Conservation (phyloP, 2,329 filamentous ascomycete species). For the Penicillium sp. region DNA sequence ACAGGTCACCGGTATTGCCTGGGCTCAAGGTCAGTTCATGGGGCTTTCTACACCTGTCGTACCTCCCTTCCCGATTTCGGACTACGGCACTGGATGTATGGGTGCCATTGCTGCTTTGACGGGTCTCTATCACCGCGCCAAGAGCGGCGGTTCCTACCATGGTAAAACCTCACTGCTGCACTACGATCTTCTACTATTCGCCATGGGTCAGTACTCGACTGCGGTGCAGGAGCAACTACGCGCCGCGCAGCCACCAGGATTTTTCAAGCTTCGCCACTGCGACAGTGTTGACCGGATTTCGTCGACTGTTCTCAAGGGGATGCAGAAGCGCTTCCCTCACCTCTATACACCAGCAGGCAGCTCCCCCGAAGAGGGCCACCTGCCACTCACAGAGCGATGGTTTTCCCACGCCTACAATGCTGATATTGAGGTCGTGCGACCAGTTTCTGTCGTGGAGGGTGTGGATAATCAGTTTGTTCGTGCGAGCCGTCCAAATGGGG, state of each 20-base stretch:
- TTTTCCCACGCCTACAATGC: slow-evolving; percentile 44
- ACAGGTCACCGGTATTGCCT: slow-evolving; percentile 43
- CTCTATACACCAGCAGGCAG: slow-evolving; percentile 45
- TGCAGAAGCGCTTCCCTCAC: slow-evolving; percentile 54
- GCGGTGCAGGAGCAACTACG: slow-evolving; percentile 54
- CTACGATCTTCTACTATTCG: slow-evolving; percentile 65
- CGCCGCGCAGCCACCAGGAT: slow-evolving; percentile 50
- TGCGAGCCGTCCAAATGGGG: slow-evolving; percentile 53
- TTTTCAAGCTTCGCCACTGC: slow-evolving; percentile 57
- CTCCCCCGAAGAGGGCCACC: slow-evolving; percentile 26
- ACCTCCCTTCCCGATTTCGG: slow-evolving; percentile 53
- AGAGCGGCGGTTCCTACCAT: slow-evolving; percentile 63
- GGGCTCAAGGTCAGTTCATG: slow-evolving; percentile 46
- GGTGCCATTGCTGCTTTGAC: slow-evolving; percentile 65
- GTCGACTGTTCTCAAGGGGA: slow-evolving; percentile 55
- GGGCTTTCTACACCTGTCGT: slow-evolving; percentile 39
- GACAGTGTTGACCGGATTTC: slow-evolving; percentile 66
- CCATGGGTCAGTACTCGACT: slow-evolving; percentile 56
- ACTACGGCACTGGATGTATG: slow-evolving; percentile 70
- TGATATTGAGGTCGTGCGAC: slow-evolving; percentile 50
- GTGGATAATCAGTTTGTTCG: slow-evolving; percentile 50
- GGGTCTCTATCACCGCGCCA: slow-evolving; percentile 62
- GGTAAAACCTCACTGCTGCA: slow-evolving; percentile 64
- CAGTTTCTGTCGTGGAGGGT: slow-evolving; percentile 47
- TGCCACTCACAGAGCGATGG: slow-evolving; percentile 51